Base-by-base conservation (phyloP, 2,329 filamentous ascomycete genomes). In the Cercospora sp. region DNA sequence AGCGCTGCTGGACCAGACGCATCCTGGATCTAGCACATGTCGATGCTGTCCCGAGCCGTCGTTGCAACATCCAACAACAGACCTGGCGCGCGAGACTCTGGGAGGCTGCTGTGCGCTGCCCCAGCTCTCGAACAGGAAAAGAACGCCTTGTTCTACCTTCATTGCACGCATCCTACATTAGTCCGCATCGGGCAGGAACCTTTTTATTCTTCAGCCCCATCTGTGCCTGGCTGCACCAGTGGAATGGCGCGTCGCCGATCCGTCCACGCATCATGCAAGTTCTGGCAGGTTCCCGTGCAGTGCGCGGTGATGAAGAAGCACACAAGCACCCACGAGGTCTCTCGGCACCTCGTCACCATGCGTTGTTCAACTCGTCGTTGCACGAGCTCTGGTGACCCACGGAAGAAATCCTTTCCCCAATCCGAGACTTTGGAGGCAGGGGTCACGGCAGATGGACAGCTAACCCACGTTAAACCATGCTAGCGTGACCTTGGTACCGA, bases 401-500 rank as follows among this genome's bases (percentile, higher is more conserved):
- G 42, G 45, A 23, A 51, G 45, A 23, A 26, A 12, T 23, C 10
- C 20, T 48, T 51, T 51, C 45, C 20, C 45, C 45, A 26, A 51
- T 23, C 18, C 18, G 45, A 51, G 20, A 51, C 45, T 26, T 9
- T 51, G 18, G 20, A 51, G 30, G 53, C 53, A 58, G 53, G 53
- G 53, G 23, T 26, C 18, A 33, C 53, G 26, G 53, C 53, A 58
- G 53, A 58, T 58, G 53, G 26, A 30, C 53, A 18, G 53, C 53
- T n/a, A 58, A 58, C 26, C 26, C 53, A 33, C 53, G 53, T 33
- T 18, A n/a, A 58, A 30, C 53, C 53, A 30, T 58, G 53, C 53
- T 30, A 58, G 53, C 53, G 53, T 18, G 20, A 58, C 53, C 26
- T 31, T 58, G 26, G 53, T 58, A 58, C 53, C 53, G 53, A 33